Evolutionary conservation across 768 basidiomycete species (phyloP), one percentile per base, ranked within the genome.

Genomic region (Mycena rebaudengoi): DNA sequence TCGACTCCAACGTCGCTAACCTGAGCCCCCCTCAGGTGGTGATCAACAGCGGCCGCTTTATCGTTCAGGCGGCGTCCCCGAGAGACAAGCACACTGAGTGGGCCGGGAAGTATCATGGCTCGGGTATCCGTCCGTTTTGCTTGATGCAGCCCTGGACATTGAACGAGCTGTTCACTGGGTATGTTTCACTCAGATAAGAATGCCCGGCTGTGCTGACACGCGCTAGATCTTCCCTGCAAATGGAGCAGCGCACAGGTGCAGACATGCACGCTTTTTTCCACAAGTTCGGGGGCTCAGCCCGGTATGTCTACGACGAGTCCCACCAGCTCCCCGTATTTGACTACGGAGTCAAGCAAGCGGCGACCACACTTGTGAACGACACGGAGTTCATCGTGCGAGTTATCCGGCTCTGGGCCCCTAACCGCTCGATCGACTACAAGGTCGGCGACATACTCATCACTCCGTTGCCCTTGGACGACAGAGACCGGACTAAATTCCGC

Each of bases 121-220:
- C 45, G 26, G 44, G 44, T 57, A 46, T 46, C 53, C 53, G 53
- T 55, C 53, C 41, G 33, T 57, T 48, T 48, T 57, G 56, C 30
- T 46, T 46, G 44, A 57, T 57, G 56, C 56, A 29, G 44, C 56
- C 56, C 56, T 57, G 56, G 56, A 57, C 56, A 46, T 48, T 57
- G 33, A 45, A 57, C 33, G 56, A 57, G 45, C 56, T 57, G 44
- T 57, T 57, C 25, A n/a, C 35, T 28, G 56, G 56, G 56, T 46
- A 48, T 39, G 45, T 57, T 44, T 46, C 56, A 10, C 30, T 48
- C 23, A 48, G 23, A 48, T 33, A 46, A 35, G 25, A 57, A 48
- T 57, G n/a, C 44, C 23, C 25, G 45, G 44, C 45, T 48, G 44
- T 57, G 45, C 43, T 56, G 43, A 45, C 43, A 32, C 43, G 30